Evolutionary conservation across 805 yeast species (phyloP).

Genomic region (Lachancea thermotolerans): DNA sequence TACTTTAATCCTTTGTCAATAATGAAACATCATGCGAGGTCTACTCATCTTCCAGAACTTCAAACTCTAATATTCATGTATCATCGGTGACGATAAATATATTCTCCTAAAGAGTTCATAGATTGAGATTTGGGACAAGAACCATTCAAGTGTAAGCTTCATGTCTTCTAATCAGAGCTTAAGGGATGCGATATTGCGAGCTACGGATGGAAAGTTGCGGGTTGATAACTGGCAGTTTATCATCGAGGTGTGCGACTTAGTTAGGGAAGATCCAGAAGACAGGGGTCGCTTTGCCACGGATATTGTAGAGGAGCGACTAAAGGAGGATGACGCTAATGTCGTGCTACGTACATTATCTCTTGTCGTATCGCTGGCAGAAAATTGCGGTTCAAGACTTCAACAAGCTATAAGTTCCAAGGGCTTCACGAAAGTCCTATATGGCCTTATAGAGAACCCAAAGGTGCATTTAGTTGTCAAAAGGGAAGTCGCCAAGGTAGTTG

Average conservation of each 20-base stretch:
- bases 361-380: constrained; percentile 60
- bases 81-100: too few relatives aligned
- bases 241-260: constrained; percentile 59
- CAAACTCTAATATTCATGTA: too few relatives aligned
- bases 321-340: constrained; percentile 55
- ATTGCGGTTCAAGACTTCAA: constrained; percentile 66
- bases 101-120: too few relatives aligned
- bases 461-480: constrained; percentile 64
- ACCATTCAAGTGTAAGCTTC: background rate
- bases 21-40: too few relatives aligned
- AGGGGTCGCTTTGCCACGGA: constrained; percentile 38
- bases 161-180: constrained; percentile 1
- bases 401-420: constrained; percentile 53
- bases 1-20: too few relatives aligned
- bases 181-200: constrained; percentile 33
- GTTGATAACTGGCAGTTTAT: constrained; percentile 64
- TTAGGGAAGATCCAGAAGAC: constrained; percentile 54
- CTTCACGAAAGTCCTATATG: constrained; percentile 43
- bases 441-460: constrained; percentile 44
- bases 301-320: constrained; percentile 42
- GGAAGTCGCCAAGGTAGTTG: constrained; percentile 58
- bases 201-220: constrained; percentile 58
- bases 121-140: too few relatives aligned
- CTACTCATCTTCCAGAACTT: too few relatives aligned
- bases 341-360: constrained; percentile 51